Base-by-base conservation (phyloP, 1,284 basidiomycete genomes). In the Omphalotus olearius region DNA sequence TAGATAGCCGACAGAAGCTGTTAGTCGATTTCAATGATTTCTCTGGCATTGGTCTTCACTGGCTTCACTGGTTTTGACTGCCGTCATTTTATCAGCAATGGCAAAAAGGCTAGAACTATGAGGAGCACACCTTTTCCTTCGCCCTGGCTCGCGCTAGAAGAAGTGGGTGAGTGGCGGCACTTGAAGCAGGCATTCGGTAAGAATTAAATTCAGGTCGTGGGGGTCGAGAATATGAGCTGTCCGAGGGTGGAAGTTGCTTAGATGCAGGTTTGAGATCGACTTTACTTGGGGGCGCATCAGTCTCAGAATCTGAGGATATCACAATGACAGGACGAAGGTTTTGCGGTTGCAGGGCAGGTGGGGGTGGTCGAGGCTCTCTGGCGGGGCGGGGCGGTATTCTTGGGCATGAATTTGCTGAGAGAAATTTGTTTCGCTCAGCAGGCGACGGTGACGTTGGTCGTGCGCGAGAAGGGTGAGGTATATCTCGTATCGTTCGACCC, bases 381-480 rank as follows among this genome's bases (percentile, higher is more conserved):
- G 39, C 14, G 10, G 28, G 17, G 25, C 14, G 39, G 39, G 48
- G 7, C 9, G 30, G 9, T 7, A 13, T 13, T 33, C 9, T 33
- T 13, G 30, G 3, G 30, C 13, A 2, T 2, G 30, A 10, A 33
- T 33, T 33, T 33, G 30, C 2, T 33, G 30, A 33, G 30, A 13
- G 30, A 13, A 7, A 13, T 33, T 10, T 33, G 13, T 10, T 50
- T 28, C 55, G 53, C 23, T 28, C 47, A n/a, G 38, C 13, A 16
- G 46, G 50, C 11, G 54, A 52, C 37, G 52, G 52, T 33, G 50
- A 51, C 33, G 26, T 17, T n/a, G 50, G 20, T 20, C 48, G 41
- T 17, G 20, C 28, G 18, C 55, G 51, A 16, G 52, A 54, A 36
- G 55, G 55, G 26, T 56, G 55, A 13, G 20, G 44, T 30, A 54